These are phyloP conservation scores for Haplosporangium gracile DNA, from an alignment of 192 early-diverging fungal genomes.

Conservation along the genomic window DNA sequence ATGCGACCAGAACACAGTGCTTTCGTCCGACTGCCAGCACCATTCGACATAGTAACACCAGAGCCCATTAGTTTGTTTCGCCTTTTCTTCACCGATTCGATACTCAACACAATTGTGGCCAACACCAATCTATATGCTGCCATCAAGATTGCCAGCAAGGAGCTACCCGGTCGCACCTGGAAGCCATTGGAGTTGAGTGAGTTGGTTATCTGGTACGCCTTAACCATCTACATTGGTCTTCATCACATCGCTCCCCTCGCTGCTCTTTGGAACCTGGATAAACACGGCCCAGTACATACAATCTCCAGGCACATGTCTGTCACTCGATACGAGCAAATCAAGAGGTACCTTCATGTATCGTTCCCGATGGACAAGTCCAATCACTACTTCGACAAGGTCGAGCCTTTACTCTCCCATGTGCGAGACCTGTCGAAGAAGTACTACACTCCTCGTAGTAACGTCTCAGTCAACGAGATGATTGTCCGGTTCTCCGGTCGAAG, in stretches of 20 bases:
- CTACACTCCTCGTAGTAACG: conserved; percentile 27
- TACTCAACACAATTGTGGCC: conserved; percentile 13
- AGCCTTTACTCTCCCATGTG: conserved; percentile 26
- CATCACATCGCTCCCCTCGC: neutral
- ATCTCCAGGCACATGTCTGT: conserved; percentile 21
- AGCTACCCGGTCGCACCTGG: conserved; percentile 15
- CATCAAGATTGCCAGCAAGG: conserved; percentile 6
- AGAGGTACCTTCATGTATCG: conserved; percentile 20
- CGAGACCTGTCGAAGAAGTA: conserved; percentile 13
- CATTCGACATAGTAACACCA: neutral
- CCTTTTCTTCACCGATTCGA: conserved; percentile 23
- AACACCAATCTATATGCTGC: conserved; percentile 28
- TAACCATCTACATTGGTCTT: conserved; percentile 29
- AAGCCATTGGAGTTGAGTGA: neutral
- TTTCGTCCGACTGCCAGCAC: neutral
- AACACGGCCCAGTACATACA: conserved; percentile 1
- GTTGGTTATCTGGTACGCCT: conserved; percentile 17
- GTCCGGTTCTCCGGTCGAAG: conserved; percentile 28
- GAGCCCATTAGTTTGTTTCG: conserved; percentile 23
- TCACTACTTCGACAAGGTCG: conserved; percentile 15
- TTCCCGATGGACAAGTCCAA: neutral
- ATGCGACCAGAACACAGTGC: neutral
- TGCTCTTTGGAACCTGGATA: neutral
- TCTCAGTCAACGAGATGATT: conserved; percentile 48
- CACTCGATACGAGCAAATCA: conserved; percentile 23